Conservation (phyloP, 225 moss, liverwort and hornwort genomes). For the Anthoceros angustus region DNA sequence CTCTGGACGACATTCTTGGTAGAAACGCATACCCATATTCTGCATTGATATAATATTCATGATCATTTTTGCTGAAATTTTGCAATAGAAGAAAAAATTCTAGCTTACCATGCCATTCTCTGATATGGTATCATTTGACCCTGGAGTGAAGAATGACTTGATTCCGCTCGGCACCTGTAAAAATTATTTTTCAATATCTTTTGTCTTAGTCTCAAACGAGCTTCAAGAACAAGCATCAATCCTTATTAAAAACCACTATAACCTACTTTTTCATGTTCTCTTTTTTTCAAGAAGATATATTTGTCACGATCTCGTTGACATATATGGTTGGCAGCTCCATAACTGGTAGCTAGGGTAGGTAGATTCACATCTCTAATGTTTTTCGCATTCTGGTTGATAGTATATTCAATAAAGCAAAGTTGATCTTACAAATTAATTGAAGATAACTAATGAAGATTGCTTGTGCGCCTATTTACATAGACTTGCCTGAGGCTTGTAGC, state of each 20-base stretch:
- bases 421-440: neutral
- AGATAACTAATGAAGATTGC: neutral
- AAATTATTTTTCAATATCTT: neutral
- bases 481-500: neutral
- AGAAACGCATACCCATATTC: slow-evolving; percentile 1
- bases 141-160: neutral
- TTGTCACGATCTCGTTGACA: neutral
- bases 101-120: neutral
- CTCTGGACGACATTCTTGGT: neutral
- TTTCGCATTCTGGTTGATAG: neutral
- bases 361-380: neutral
- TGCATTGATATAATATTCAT: neutral
- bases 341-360: neutral
- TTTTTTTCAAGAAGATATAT: neutral
- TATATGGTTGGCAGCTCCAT: neutral
- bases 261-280: neutral
- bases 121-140: neutral
- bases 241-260: neutral
- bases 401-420: neutral
- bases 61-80: neutral
- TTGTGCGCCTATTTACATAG: neutral
- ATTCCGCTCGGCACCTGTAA: neutral
- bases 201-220: neutral
- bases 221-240: neutral
- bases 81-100: neutral